phyloP scores from a whole-genome alignment of 2,329 filamentous ascomycete species.

The Grosmannia serpens region DNA sequence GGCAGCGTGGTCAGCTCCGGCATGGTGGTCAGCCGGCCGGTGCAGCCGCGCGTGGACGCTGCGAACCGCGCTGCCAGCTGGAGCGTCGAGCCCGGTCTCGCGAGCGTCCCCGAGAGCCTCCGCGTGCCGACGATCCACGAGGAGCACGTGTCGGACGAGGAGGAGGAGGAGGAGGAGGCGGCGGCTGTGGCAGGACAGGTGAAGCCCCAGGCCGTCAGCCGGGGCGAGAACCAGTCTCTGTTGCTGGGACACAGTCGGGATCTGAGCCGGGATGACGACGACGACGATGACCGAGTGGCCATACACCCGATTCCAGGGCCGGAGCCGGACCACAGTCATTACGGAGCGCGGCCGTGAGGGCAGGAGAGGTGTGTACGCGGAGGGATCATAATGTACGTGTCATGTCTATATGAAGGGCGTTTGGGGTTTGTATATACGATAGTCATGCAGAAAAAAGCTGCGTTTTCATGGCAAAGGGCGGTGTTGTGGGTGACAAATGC shows the following conservation, averaged over 20 bases:
- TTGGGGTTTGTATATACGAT: no score
- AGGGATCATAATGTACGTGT: background rate
- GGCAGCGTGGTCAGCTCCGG: conserved; percentile 17
- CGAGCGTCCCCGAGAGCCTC: conserved; percentile 23
- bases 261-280: background rate
- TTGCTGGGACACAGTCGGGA: background rate
- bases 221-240: background rate
- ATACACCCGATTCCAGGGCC: background rate
- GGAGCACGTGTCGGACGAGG: background rate
- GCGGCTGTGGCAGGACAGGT: background rate
- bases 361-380: background rate
- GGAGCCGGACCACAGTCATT: background rate
- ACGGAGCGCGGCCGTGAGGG: background rate
- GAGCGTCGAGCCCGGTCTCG: conserved; percentile 24
- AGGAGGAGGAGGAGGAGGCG: background rate
- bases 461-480: no score
- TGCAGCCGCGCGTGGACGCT: conserved; percentile 10
- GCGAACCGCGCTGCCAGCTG: conserved; percentile 22
- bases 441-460: no score
- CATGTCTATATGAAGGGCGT: background rate
- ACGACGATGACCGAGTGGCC: background rate
- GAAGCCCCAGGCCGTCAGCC: background rate
- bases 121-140: background rate
- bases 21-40: conserved; percentile 7
- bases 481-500: no score